Evolutionary conservation across 2,329 filamentous ascomycete species (phyloP).

Genomic region (Chrysosporium queenslandicum): DNA sequence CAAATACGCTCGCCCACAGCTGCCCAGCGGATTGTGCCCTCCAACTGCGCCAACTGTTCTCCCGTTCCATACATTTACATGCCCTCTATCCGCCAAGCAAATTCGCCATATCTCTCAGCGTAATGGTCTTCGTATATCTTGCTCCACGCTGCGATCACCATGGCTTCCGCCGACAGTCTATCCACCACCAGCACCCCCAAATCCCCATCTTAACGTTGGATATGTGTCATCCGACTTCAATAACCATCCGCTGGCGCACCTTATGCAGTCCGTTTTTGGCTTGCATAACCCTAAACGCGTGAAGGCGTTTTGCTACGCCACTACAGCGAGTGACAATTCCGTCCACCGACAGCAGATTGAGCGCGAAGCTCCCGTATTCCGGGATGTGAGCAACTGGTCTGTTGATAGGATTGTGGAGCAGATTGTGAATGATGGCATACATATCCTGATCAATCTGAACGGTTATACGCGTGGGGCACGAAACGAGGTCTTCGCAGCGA

Average conservation of each 20-base stretch:
- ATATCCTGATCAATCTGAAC: conserved; percentile 95
- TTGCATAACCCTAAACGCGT: conserved; percentile 65
- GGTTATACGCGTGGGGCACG: conserved; percentile 94
- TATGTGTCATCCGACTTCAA: conserved; percentile 99
- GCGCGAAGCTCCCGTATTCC: conserved; percentile 78
- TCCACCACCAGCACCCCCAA: conserved; percentile 72
- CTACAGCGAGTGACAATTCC: conserved; percentile 81
- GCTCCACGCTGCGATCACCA: conserved; percentile 71
- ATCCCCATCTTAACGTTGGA: conserved; percentile 76
- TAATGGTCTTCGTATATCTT: conserved; percentile 86
- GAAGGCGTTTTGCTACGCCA: conserved; percentile 90
- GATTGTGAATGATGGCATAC: conserved; percentile 77
- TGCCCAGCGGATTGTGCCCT: conserved; percentile 63
- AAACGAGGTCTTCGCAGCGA: conserved; percentile 92
- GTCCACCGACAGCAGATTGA: conserved; percentile 88
- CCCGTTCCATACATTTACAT: conserved; percentile 96
- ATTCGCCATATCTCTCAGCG: conserved; percentile 90
- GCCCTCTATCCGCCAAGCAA: conserved; percentile 79
- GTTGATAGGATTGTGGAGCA: conserved; percentile 75
- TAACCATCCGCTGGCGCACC: conserved; percentile 88
- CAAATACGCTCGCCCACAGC: conserved; percentile 60
- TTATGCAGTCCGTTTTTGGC: conserved; percentile 98
- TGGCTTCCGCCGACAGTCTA: conserved; percentile 80
- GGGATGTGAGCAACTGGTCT: conserved; percentile 78
- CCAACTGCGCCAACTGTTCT: conserved; percentile 88